Evolutionary conservation across 2,329 filamentous ascomycete genomes (phyloP).

Genomic region (Aspergillus nomiae): DNA sequence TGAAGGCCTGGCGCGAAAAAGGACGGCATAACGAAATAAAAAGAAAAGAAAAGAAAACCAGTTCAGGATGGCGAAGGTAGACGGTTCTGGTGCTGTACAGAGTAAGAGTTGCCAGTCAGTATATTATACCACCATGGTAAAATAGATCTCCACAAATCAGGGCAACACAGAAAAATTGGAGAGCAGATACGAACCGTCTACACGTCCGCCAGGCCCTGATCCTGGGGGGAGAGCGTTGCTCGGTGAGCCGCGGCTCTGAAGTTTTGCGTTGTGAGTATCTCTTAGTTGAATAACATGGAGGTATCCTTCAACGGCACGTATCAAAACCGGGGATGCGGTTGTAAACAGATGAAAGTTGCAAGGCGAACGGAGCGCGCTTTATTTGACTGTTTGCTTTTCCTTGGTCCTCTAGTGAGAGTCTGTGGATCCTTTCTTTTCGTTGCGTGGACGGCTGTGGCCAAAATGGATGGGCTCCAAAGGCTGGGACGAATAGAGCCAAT

Average conservation of each 20-base stretch:
- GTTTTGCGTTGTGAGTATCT: slow-evolving; percentile 30
- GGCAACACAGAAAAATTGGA: slow-evolving; percentile 6
- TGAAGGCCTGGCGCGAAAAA: slow-evolving; percentile 44
- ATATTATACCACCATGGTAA: slow-evolving; percentile 10
- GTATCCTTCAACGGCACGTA: slow-evolving; percentile 28
- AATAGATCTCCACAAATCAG: slow-evolving; percentile 2
- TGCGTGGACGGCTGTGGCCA: slow-evolving; percentile 5
- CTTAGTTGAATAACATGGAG: slow-evolving; percentile 46
- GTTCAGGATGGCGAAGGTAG: slow-evolving; percentile 41
- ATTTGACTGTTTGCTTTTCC: slow-evolving; percentile 13
- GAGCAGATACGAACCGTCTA: slow-evolving; percentile 43
- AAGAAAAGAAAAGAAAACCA: slow-evolving; percentile 25
- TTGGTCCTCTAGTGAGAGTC: slow-evolving; percentile 16
- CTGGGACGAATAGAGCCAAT: slow-evolving; percentile 5
- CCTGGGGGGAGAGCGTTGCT: slow-evolving; percentile 42
- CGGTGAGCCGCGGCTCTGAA: slow-evolving; percentile 43
- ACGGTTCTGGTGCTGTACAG: slow-evolving; percentile 29
- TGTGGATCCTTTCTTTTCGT: slow-evolving; percentile 6
- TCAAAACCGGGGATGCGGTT: slow-evolving; percentile 3
- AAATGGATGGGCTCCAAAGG: slow-evolving; percentile 14
- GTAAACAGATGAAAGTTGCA: slow-evolving; percentile 21
- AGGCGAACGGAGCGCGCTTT: slow-evolving; percentile 29
- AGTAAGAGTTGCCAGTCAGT: slow-evolving; percentile 24
- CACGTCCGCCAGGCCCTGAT: slow-evolving; percentile 43
- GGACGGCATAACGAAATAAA: slow-evolving; percentile 41